A percentile compares a stretch with the other conserved stretches of the same genome.
Evolutionary conservation across 2,329 filamentous ascomycete genomes (phyloP).

Genomic region (Talaromyces sp.): DNA sequence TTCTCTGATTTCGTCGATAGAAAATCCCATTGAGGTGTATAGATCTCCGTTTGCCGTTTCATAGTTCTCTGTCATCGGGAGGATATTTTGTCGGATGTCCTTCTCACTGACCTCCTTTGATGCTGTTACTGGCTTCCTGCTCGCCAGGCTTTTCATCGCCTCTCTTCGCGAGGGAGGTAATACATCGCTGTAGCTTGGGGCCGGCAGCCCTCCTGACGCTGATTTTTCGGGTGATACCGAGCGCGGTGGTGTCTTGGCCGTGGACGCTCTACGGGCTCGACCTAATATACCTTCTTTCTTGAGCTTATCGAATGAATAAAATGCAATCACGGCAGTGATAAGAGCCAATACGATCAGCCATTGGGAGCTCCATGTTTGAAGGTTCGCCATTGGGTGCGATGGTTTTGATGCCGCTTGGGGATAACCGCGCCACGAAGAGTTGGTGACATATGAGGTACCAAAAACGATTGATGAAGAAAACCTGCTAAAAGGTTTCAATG

Average conservation of each 20-base stretch:
- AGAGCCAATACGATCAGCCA: slow-evolving; percentile 21
- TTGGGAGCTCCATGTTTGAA: slow-evolving; percentile 1
- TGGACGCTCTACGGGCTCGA: slow-evolving; percentile 40
- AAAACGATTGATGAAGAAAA: not conserved
- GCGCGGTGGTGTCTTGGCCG: slow-evolving; percentile 48
- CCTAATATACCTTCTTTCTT: slow-evolving; percentile 36
- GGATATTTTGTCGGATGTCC: slow-evolving; percentile 26
- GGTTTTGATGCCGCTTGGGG: not conserved
- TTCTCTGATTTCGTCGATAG: slow-evolving; percentile 61
- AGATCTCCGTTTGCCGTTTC: slow-evolving; percentile 29
- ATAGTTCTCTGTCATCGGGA: slow-evolving; percentile 41
- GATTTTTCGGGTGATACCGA: slow-evolving; percentile 49
- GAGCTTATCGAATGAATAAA: slow-evolving; percentile 21
- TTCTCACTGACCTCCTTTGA: slow-evolving; percentile 24
- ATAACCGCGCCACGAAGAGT: not conserved
- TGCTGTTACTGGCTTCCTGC: slow-evolving; percentile 13
- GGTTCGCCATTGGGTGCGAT: not conserved
- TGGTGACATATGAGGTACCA: not conserved
- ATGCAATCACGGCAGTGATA: slow-evolving; percentile 20
- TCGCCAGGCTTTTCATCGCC: slow-evolving; percentile 32
- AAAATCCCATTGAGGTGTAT: slow-evolving; percentile 65
- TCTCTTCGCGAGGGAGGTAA: slow-evolving; percentile 52
- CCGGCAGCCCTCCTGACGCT: slow-evolving; percentile 20
- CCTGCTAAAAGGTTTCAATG: not conserved
- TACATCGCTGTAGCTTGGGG: slow-evolving; percentile 38